Conservation (phyloP, 1,284 basidiomycete genomes). For the Caloboletus firmus region DNA sequence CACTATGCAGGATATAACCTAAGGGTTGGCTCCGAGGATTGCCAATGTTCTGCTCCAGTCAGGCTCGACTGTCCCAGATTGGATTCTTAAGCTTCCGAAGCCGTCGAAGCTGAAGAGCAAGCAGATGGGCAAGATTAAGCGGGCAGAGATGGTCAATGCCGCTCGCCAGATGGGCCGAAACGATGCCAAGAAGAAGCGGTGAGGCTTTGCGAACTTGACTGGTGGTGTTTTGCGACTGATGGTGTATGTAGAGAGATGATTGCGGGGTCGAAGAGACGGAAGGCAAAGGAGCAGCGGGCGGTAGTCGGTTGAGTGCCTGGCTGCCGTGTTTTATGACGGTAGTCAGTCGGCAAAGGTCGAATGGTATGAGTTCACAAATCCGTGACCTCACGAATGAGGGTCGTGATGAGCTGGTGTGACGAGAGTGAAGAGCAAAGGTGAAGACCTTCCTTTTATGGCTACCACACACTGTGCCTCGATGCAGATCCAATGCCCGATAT, state of each 20-base stretch:
- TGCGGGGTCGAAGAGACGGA: constrained; percentile 64
- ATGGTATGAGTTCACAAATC: too few relatives aligned
- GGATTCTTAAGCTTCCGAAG: constrained; percentile 85
- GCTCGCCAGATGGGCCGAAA: constrained; percentile 71
- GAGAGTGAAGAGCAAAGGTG: constrained; percentile 10
- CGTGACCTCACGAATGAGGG: too few relatives aligned
- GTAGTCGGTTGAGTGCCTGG: too few relatives aligned
- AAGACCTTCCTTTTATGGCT: constrained; percentile 17
- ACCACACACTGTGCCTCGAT: constrained; percentile 15
- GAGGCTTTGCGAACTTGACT: constrained; percentile 13
- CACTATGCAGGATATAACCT: constrained; percentile 9
- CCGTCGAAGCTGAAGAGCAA: constrained; percentile 87
- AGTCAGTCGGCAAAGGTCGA: too few relatives aligned
- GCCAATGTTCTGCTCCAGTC: constrained; percentile 93
- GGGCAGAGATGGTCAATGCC: constrained; percentile 72
- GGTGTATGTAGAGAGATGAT: constrained; percentile 63
- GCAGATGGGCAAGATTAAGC: constrained; percentile 81
- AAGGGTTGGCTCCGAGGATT: constrained; percentile 53
- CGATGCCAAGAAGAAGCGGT: constrained; percentile 76
- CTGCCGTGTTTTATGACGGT: too few relatives aligned
- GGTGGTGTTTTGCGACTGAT: background rate
- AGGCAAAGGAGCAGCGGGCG: constrained; percentile 34
- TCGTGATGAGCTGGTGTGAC: too few relatives aligned
- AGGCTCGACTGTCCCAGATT: constrained; percentile 86
- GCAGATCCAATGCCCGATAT: constrained; percentile 29